A percentile compares a stretch with the other conserved stretches of the same genome.
These are phyloP conservation scores for Thelonectria olida DNA, from an alignment of 2,329 filamentous ascomycete genomes.

Conservation along the genomic window DNA sequence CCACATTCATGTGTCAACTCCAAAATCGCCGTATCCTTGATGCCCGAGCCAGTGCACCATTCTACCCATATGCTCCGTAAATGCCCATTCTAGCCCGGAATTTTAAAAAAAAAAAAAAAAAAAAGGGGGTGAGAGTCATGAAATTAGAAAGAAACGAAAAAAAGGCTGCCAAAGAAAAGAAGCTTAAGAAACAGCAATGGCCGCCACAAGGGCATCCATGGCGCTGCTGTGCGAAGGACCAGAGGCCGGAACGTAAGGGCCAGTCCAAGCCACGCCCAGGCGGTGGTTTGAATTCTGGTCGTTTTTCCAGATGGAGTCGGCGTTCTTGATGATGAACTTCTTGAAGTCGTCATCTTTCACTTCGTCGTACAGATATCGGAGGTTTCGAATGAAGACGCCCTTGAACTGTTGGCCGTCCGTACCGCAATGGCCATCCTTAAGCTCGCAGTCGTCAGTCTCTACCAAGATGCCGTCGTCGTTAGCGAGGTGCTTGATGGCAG, in stretches of 20 bases:
- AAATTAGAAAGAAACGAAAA: neutral
- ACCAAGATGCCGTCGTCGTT: slow-evolving; percentile 57
- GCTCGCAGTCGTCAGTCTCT: slow-evolving; percentile 49
- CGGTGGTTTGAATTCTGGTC: slow-evolving; percentile 60
- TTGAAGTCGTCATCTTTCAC: slow-evolving; percentile 60
- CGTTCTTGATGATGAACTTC: slow-evolving; percentile 67
- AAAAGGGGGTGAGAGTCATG: neutral
- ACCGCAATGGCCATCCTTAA: slow-evolving; percentile 48
- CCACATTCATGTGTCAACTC: slow-evolving; percentile 18
- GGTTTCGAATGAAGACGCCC: slow-evolving; percentile 73
- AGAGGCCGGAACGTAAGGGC: slow-evolving; percentile 61
- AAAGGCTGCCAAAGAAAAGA: slow-evolving; percentile 5
- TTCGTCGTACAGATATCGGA: slow-evolving; percentile 64
- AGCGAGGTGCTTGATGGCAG: slow-evolving; percentile 57
- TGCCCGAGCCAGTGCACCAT: slow-evolving; percentile 7
- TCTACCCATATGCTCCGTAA: slow-evolving; percentile 16
- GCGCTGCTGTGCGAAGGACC: slow-evolving; percentile 72
- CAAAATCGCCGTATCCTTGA: slow-evolving; percentile 27
- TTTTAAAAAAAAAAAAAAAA: too few species aligned
- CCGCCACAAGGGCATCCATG: slow-evolving; percentile 73
- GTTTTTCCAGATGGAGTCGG: slow-evolving; percentile 71
- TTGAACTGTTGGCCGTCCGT: slow-evolving; percentile 73
- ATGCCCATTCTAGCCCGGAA: slow-evolving; percentile 3
- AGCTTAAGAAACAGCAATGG: slow-evolving; percentile 50
- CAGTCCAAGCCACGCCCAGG: slow-evolving; percentile 73